Conservation (phyloP, 768 basidiomycete species). For the Gelatoporia subvermispora region DNA sequence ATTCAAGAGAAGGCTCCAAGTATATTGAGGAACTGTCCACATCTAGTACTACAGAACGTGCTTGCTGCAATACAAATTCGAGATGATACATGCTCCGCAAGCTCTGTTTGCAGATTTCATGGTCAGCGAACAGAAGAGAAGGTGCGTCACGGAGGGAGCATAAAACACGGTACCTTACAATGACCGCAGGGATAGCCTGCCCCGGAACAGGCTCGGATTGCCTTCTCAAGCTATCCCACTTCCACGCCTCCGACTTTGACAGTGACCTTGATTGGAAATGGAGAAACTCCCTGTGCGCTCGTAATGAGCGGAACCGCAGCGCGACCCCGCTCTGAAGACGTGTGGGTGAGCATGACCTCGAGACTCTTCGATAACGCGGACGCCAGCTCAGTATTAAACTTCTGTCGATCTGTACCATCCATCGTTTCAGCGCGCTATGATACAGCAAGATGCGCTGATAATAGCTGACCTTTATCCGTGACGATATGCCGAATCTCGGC, state of each 20-base stretch:
- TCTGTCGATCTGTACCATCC: constrained; percentile 34
- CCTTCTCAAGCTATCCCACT: constrained; percentile 33
- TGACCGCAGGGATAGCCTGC: no score
- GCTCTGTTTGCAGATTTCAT: no score
- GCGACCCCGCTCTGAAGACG: constrained; percentile 74
- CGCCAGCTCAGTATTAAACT: constrained; percentile 55
- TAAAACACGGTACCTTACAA: no score
- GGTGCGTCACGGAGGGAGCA: no score
- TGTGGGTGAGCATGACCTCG: constrained; percentile 67
- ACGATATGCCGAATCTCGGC: constrained; percentile 74
- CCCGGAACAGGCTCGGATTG: not conserved
- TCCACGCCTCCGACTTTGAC: constrained; percentile 68
- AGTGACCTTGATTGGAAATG: constrained; percentile 69
- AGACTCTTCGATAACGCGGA: constrained; percentile 61
- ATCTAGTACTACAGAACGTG: no score
- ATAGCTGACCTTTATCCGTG: constrained; percentile 48
- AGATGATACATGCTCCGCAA: no score
- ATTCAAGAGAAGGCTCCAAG: no score
- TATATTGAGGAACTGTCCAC: no score
- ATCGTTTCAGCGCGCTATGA: no score
- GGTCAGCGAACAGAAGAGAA: no score
- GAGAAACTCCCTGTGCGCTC: constrained; percentile 65
- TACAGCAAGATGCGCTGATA: no score
- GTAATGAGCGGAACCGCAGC: constrained; percentile 75
- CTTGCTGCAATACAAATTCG: no score